Evolutionary conservation across 164 flowering plant genomes (phyloP), one percentile per base, ranked within the genome.

Genomic region (Liriodendron chinense): DNA sequence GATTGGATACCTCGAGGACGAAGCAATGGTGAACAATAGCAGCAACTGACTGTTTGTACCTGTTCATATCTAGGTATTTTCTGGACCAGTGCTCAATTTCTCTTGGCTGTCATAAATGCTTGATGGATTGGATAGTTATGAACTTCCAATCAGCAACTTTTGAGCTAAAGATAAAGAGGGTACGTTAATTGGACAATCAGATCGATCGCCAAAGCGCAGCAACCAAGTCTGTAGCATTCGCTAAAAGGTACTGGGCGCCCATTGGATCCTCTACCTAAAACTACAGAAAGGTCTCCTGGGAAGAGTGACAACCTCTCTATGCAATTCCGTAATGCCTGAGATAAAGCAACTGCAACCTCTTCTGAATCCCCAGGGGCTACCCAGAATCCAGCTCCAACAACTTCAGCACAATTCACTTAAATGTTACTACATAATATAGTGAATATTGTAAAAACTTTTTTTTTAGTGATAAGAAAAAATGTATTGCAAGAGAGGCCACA

Each of bases 351-450:
- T 43, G 95, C 91, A 83, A 94, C 91, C 82, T 96, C 99, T 86
- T 94, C 98, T 6, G 98, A 96, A 76, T 94, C 97, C 66, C 99
- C 99, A 80, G 99, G 99, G 77, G 99, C 92, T 78, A 88, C 77
- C 99, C 99, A 96, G 47, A 89, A 77, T 78, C 99, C 99, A 84
- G 91, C 85, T 73, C 90, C 90, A 83, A 90, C 89, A 84, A 91
- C 99, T 96, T 57, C 14, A 48, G 26, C 9, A 62, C 53, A 71
- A 66, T 26, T 2, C 25, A 69, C 23, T 14, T 9, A 71, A 26
- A 28, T 6, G 66, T n/a, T n/a, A 69, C 14, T 57, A 7, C 10
- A 47, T 18, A 69, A 28, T 63, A 3, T 63, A 16, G 12, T 28
- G 14, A 21, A 66, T 23, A 25, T 24, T 49, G 18, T 65, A 62